These are phyloP conservation scores for Podospora pseudoanserina DNA, from an alignment of 495 filamentous ascomycete genomes.

Conservation along the genomic window DNA sequence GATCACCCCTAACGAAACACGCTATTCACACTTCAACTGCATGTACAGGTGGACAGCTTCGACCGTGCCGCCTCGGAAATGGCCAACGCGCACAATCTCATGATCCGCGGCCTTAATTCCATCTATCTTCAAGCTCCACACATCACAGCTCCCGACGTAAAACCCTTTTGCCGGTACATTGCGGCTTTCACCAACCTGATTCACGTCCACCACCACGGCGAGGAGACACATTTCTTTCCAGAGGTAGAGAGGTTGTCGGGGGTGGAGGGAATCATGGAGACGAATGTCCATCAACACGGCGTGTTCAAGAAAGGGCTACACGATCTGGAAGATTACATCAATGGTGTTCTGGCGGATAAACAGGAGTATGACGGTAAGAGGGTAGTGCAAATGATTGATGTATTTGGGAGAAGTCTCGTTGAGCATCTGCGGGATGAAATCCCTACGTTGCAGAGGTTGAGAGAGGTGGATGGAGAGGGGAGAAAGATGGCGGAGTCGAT, in stretches of 20 bases:
- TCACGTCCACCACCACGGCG: constrained; percentile 42
- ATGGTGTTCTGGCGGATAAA: constrained; percentile 21
- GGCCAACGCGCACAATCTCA: constrained; percentile 45
- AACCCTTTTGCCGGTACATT: constrained; percentile 39
- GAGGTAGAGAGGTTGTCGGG: constrained; percentile 37
- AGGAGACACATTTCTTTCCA: constrained; percentile 46
- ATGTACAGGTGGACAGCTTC: constrained; percentile 28
- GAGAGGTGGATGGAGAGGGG: constrained; percentile 27
- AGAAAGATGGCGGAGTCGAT: constrained; percentile 31
- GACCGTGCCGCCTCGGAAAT: constrained; percentile 39
- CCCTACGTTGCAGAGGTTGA: constrained; percentile 31
- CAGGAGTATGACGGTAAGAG: constrained; percentile 33
- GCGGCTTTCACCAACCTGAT: constrained; percentile 30
- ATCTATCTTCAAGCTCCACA: constrained; percentile 49
- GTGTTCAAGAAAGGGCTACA: constrained; percentile 40
- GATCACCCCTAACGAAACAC: background rate
- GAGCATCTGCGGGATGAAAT: constrained; percentile 46
- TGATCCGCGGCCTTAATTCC: constrained; percentile 47
- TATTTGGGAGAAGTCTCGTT: constrained; percentile 35
- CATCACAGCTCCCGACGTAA: constrained; percentile 30
- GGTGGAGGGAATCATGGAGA: constrained; percentile 41
- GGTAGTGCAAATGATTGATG: constrained; percentile 40
- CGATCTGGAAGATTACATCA: constrained; percentile 34
- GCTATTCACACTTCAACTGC: background rate
- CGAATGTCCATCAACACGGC: constrained; percentile 46